Conservation (phyloP, 2,329 filamentous ascomycete genomes). For the Pseudogymnoascus sp. region DNA sequence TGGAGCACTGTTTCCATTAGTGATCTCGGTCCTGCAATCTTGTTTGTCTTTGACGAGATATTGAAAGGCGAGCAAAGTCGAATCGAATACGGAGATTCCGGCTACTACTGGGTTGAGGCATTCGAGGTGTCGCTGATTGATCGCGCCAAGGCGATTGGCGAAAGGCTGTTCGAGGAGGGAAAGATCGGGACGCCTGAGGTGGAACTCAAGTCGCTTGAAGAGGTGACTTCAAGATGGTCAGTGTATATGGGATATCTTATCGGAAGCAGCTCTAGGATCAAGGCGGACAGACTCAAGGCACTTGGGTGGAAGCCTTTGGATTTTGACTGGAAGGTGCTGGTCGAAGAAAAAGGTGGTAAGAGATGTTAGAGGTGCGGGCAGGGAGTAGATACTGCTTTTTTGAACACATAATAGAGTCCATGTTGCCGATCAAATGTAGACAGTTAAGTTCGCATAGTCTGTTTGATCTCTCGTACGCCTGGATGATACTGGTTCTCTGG, state of each 20-base stretch:
- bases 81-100: not conserved
- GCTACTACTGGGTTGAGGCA: slow-evolving; percentile 6
- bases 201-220: not conserved
- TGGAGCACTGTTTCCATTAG: slow-evolving; percentile 1
- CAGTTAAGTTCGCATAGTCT: not conserved
- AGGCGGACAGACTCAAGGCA: not conserved
- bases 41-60: slow-evolving; percentile 6
- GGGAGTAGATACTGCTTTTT: not conserved
- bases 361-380: not conserved
- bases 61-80: not conserved
- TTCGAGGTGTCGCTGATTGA: slow-evolving; percentile 3
- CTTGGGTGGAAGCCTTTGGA: not conserved
- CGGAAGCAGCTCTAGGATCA: not conserved
- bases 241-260: not conserved
- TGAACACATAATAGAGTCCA: not conserved
- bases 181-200: not conserved
- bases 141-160: not conserved
- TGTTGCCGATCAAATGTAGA: not conserved
- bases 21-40: not conserved
- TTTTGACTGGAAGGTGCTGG: not conserved
- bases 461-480: not conserved
- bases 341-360: not conserved
- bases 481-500: no score
- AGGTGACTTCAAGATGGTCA: not conserved
- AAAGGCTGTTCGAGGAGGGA: not conserved